Evolutionary conservation across 2,329 filamentous ascomycete genomes (phyloP), one percentile per base, ranked within the genome.

Genomic region (Phaeomoniella chlamydospora): DNA sequence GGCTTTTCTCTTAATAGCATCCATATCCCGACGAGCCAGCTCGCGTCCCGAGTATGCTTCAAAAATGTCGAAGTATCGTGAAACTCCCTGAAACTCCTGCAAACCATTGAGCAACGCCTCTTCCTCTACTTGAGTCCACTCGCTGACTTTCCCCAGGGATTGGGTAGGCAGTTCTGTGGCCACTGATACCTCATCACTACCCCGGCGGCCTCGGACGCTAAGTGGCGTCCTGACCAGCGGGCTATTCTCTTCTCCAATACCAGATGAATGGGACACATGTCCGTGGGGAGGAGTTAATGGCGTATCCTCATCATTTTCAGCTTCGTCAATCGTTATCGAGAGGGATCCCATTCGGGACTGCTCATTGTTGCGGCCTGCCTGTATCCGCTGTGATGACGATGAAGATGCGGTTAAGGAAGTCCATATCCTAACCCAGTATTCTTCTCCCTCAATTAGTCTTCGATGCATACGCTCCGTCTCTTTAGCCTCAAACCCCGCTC

Each of bases 11-110:
- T 18, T 18, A 16, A 18, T 34, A 17, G 15, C 32, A 16, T 18
- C 32, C 10, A 34, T 34, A 18, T 34, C 32, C 17, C 32, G 32
- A 9, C 2, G 48, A 35, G 19, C 48, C 44, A 3, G 29, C 18
- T 17, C 42, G 30, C 9, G 41, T 44, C n/a, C 45, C 4, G 48
- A 38, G 34, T 36, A 51, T 18, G 37, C 36, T 9, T 41, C 31
- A 3, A 49, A 30, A 15, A 55, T 54, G n/a, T 37, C 39, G 33
- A 41, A 16, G 32, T 52, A 56, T 18, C 51, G 51, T 14, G 46
- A 40, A 2, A 16, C 41, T 43, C 44, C 46, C 17, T 45, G 44
- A 35, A 44, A 49, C 12, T 14, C 19, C 32, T 45, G 40, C 15
- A 56, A 37, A 5, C 50, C 51, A 15, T 49, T 40, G 0, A 52